Evolutionary conservation across 140 eudicot species (phyloP).

Genomic region (Anethum foeniculum): DNA sequence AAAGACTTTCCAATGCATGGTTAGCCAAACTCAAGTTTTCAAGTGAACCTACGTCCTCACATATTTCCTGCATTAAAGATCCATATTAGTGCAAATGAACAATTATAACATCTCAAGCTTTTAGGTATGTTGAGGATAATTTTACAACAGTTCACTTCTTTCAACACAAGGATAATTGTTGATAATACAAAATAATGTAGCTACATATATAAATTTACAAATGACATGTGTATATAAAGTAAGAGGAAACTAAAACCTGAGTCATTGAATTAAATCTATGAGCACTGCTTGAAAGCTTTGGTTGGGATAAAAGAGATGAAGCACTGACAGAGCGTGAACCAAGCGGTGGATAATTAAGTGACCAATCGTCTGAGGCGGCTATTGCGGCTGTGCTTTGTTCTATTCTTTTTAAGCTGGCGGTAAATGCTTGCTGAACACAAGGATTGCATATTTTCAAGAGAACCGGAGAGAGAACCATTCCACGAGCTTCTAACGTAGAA

Average conservation of each 20-base stretch:
- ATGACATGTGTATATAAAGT: not conserved
- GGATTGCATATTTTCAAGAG: slow-evolving; percentile 62
- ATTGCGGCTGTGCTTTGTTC: slow-evolving; percentile 66
- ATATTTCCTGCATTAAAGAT: slow-evolving; percentile 46
- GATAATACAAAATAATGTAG: not conserved
- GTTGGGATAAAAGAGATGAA: slow-evolving; percentile 37
- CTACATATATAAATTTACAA: not conserved
- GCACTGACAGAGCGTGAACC: slow-evolving; percentile 38
- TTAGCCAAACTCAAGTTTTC: slow-evolving; percentile 48
- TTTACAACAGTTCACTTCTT: not conserved
- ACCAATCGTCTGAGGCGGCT: slow-evolving; percentile 91
- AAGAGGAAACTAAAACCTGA: slow-evolving; percentile 40
- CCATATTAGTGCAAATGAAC: not conserved
- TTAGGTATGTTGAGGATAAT: not conserved
- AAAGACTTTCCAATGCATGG: slow-evolving; percentile 56
- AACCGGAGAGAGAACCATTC: slow-evolving; percentile 68
- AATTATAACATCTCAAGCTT: slow-evolving; percentile 11
- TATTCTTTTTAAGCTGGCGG: slow-evolving; percentile 57
- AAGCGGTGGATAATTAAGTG: slow-evolving; percentile 40
- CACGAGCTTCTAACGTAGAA: slow-evolving; percentile 66
- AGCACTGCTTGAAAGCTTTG: slow-evolving; percentile 72
- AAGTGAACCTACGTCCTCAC: slow-evolving; percentile 75
- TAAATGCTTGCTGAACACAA: slow-evolving; percentile 58
- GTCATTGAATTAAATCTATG: slow-evolving; percentile 66
- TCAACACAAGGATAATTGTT: not conserved